Conservation (phyloP, 208 protist species). For the Hexamita inflata region DNA sequence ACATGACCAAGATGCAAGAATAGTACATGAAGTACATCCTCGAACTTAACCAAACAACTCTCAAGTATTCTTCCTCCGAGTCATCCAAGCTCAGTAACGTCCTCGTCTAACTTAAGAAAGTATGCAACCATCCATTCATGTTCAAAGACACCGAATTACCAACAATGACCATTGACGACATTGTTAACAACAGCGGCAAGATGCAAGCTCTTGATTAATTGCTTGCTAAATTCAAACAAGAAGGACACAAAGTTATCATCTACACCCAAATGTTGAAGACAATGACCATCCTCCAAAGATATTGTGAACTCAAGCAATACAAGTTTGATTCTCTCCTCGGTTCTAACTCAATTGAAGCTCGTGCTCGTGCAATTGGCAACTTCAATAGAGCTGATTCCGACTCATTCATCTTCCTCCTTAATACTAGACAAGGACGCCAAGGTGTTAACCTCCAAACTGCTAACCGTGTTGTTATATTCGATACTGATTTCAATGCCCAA, state of each 20-base stretch:
- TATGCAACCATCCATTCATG: constrained; percentile 69
- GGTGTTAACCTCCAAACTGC: constrained; percentile 57
- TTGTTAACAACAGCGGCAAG: constrained; percentile 42
- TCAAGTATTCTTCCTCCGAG: constrained; percentile 35
- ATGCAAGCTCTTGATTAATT: constrained; percentile 39
- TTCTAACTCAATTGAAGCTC: constrained; percentile 14
- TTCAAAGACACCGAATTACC: not conserved
- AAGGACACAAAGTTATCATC: constrained; percentile 42
- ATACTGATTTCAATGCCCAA: constrained; percentile 89
- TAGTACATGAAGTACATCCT: constrained; percentile 59
- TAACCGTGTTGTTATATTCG: constrained; percentile 73
- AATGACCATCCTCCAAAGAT: constrained; percentile 38
- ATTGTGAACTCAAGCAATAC: constrained; percentile 25
- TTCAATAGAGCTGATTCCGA: constrained; percentile 33
- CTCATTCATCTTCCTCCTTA: constrained; percentile 49
- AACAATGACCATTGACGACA: not conserved
- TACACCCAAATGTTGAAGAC: constrained; percentile 40
- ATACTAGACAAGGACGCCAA: constrained; percentile 58
- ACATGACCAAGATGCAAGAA: constrained; percentile 48
- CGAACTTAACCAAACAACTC: constrained; percentile 52
- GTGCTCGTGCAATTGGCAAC: constrained; percentile 29
- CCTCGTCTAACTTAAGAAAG: constrained; percentile 67
- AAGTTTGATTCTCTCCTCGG: constrained; percentile 38
- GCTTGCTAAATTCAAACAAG: constrained; percentile 28
- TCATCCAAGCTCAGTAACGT: constrained; percentile 55